phyloP scores from a whole-genome alignment of 2,329 filamentous ascomycete species.

The Incumbomyces lentus region DNA sequence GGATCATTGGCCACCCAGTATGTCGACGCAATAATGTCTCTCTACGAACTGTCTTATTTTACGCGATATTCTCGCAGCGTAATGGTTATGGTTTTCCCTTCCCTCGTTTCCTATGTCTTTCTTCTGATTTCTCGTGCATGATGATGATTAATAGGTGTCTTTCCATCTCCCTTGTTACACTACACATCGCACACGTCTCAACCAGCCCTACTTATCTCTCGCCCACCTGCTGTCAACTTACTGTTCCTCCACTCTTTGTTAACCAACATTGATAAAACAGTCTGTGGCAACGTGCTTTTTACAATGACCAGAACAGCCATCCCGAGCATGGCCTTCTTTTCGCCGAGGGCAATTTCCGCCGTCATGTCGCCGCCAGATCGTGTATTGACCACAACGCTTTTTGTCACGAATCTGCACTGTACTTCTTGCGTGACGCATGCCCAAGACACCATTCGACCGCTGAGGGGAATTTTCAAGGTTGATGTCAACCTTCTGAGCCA shows the following conservation, averaged over 20 bases:
- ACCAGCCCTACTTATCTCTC: neutral
- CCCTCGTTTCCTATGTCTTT: neutral
- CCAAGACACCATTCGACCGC: constrained; percentile 30
- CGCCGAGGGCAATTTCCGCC: neutral
- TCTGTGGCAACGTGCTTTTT: neutral
- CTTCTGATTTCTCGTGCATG: neutral
- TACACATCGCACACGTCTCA: neutral
- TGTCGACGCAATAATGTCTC: neutral
- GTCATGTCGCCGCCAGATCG: neutral
- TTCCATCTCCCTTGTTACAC: neutral
- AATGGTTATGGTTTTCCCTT: neutral
- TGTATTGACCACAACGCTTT: constrained; percentile 24
- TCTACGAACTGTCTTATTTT: neutral
- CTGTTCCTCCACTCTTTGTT: neutral
- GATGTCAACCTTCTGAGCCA: constrained; percentile 36
- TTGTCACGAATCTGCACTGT: constrained; percentile 41
- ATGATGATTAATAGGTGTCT: neutral
- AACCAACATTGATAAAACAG: neutral
- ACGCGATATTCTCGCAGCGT: constrained; percentile 6
- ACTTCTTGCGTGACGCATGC: constrained; percentile 38
- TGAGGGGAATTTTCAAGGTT: constrained; percentile 25
- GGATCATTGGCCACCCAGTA: neutral
- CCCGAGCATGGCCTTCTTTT: constrained; percentile 6
- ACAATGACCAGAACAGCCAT: constrained; percentile 3
- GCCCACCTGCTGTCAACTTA: neutral